Base-by-base conservation (phyloP, 345 rosid genomes). In the Gynandropsis gynandra region DNA sequence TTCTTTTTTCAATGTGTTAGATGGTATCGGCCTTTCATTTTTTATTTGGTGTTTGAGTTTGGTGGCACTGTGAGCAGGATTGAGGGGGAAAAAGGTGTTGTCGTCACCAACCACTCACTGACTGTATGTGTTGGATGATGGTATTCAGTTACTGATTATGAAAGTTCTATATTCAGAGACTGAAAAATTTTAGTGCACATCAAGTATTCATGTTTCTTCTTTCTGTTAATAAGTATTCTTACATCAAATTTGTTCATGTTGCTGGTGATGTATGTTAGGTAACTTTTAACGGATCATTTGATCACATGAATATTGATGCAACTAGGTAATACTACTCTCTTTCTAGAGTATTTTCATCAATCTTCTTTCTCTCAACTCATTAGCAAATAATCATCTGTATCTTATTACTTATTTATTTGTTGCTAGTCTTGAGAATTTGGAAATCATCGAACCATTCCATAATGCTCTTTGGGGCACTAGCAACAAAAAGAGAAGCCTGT, bases 241-340 rank as follows among this genome's bases (percentile, higher is more conserved):
- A 52, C 43, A 17, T 37, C 13, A 34, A 10, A 44, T 36, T 16
- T 52, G 38, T 51, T 48, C 19, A 58, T 43, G 50, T 24, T 57
- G 53, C 15, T 65, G 35, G 39, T 29, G 38, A 38, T 65, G 39
- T 51, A 24, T 24, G 45, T 44, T 75, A 90, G 98, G 87, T 90
- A 60, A 82, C 93, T 47, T 90, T 90, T 61, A 90, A 87, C 76
- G 98, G 98, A 63, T 87, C 98, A 51, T 90, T 82, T 76, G 89
- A 84, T 68, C 98, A 90, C 77, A 80, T 90, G 96, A 87, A 74
- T 63, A 79, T 90, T 40, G 98, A 90, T 69, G 83, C 96, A 40
- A 84, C 96, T 19, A 90, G 98, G 98, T 90, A 78, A 5, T 21
- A 47, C 51, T 52, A 33, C 53, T 24, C 4, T 24, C 29, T 2